These are phyloP conservation scores for Sugiyamaella marilandica DNA, from an alignment of 805 yeast genomes.

Conservation along the genomic window DNA sequence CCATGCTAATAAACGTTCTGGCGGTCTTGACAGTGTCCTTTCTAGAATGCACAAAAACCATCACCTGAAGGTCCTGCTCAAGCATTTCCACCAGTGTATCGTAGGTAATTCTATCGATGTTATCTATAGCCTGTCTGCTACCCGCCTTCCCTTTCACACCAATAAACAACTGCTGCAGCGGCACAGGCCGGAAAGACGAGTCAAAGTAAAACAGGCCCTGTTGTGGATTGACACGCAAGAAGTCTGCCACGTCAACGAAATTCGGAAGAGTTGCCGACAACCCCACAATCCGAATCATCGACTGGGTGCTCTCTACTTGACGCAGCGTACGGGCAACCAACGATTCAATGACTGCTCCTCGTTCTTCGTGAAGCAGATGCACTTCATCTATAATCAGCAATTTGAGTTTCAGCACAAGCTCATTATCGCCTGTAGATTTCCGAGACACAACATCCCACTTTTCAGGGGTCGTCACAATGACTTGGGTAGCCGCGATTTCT, in stretches of 20 bases:
- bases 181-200: constrained; percentile 88
- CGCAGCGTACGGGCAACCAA: constrained; percentile 89
- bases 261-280: constrained; percentile 92
- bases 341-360: constrained; percentile 97
- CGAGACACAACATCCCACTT: constrained; percentile 98
- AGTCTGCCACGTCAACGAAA: constrained; percentile 89
- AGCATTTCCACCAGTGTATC: constrained; percentile 68
- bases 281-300: constrained; percentile 91
- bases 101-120: constrained; percentile 70
- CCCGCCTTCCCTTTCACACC: constrained; percentile 90
- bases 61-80: constrained; percentile 73
- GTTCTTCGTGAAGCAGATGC: constrained; percentile 91
- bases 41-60: constrained; percentile 95
- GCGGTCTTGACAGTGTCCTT: constrained; percentile 89
- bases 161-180: constrained; percentile 77
- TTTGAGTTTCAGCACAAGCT: constrained; percentile 76
- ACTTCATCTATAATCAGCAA: constrained; percentile 92
- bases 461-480: constrained; percentile 92
- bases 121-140: constrained; percentile 59
- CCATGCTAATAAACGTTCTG: constrained; percentile 61
- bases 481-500: constrained; percentile 76
- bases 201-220: constrained; percentile 95
- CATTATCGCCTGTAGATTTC: constrained; percentile 84
- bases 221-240: constrained; percentile 76
- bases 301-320: constrained; percentile 91